phyloP scores from a whole-genome alignment of 805 yeast genomes.

The Hanseniaspora nectarophila region DNA sequence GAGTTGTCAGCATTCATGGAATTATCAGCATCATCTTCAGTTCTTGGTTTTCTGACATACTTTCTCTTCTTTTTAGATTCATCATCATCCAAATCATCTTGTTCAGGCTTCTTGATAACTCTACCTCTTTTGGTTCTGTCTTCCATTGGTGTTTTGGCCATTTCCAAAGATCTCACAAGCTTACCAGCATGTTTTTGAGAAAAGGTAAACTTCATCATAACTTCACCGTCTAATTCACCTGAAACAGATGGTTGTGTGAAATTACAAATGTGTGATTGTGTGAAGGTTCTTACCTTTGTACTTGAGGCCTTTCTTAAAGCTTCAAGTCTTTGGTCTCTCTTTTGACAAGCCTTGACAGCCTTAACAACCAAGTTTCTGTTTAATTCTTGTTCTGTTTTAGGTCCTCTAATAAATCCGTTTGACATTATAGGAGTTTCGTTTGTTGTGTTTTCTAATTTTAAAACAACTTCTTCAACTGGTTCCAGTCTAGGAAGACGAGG shows the following conservation, averaged over 20 bases:
- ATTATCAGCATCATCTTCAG: slow-evolving; percentile 17
- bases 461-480: not conserved
- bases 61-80: slow-evolving; percentile 9
- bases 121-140: slow-evolving; percentile 10
- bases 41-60: slow-evolving; percentile 16
- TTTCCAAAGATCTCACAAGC: not conserved
- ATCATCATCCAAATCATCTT: slow-evolving; percentile 5
- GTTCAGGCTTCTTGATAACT: not conserved
- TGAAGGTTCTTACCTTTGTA: slow-evolving; percentile 12
- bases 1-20: slow-evolving; percentile 19
- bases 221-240: slow-evolving; percentile 15
- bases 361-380: slow-evolving; percentile 19
- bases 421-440: slow-evolving; percentile 12
- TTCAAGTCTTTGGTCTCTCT: slow-evolving; percentile 22
- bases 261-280: slow-evolving; percentile 13
- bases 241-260: slow-evolving; percentile 16
- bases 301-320: slow-evolving; percentile 17
- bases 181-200: slow-evolving; percentile 15
- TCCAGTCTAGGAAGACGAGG: not conserved
- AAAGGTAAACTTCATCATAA: slow-evolving; percentile 13
- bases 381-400: slow-evolving; percentile 23
- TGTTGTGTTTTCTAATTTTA: not conserved
- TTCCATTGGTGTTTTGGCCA: not conserved
- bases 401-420: slow-evolving; percentile 14
- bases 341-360: slow-evolving; percentile 20